Evolutionary conservation across 225 moss, liverwort and hornwort species (phyloP), one percentile per base, ranked within the genome.

Genomic region (Lunularia cruciata): DNA sequence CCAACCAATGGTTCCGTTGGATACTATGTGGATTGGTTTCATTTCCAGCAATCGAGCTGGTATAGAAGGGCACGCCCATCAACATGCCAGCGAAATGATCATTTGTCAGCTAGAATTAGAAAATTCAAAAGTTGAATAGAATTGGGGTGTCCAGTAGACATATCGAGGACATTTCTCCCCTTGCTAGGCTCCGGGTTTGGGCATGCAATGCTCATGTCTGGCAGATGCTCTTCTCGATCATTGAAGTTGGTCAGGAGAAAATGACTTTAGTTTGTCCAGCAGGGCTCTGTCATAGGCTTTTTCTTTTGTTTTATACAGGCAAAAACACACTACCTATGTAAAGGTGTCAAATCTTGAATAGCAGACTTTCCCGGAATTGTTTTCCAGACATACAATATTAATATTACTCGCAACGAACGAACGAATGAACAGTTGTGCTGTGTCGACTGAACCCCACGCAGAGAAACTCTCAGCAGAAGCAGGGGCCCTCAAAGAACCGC

Each of bases 181-280:
- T 65, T 65, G 31, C 46, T 25, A 65, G 31, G 47, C 46, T 65
- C 61, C n/a, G 42, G 65, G 28, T 46, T 46, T 65, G 31, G 58
- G 47, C 65, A 65, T 47, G 65, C 65, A 30, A 47, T 16, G 30
- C 46, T 65, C 65, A 65, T 65, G 65, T 47, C 65, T 65, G 65
- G 46, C 30, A 65, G 65, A 65, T 47, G 65, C 65, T 65, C 65
- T 47, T 65, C 46, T 65, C 65, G 65, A 65, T 65, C 16, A 31
- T 47, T 65, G 65, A 65, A 47, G 65, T 45, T 47, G 65, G 47
- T 65, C 65, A 47, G 65, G 65, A 31, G 30, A 45, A 32, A 47
- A 31, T 27, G 65, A 47, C 65, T 65, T 47, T 65, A 47, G 46
- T 32, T 65, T 65, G 46, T 64, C 43, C 28, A 47, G 65, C 43